Evolutionary conservation across 768 basidiomycete species (phyloP).

Genomic region (Suillus bovinus): DNA sequence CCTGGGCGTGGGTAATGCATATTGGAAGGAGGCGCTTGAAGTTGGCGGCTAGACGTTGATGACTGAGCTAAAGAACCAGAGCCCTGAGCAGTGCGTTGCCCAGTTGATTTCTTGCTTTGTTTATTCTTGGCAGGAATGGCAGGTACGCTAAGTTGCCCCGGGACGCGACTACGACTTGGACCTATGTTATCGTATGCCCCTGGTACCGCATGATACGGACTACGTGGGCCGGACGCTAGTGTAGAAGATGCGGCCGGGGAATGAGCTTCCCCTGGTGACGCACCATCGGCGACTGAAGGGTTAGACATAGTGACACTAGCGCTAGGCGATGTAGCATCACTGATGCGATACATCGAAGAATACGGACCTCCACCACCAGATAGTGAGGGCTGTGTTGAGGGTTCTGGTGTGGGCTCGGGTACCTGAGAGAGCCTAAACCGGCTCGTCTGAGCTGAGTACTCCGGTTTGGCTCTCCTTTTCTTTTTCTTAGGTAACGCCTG

Average conservation of each 20-base stretch:
- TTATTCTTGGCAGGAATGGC: slow-evolving; percentile 2
- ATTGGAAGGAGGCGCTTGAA: slow-evolving; percentile 10
- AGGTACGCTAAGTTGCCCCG: background rate
- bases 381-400: slow-evolving; percentile 25
- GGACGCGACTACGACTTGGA: slow-evolving; percentile 1
- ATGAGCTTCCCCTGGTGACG: slow-evolving; percentile 2
- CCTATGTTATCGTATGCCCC: slow-evolving; percentile 5
- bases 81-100: slow-evolving; percentile 1
- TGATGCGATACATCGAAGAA: slow-evolving; percentile 40
- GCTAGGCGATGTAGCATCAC: slow-evolving; percentile 5
- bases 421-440: slow-evolving; percentile 45
- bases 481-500: slow-evolving; percentile 36
- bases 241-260: slow-evolving; percentile 1
- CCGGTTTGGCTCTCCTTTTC: slow-evolving; percentile 30
- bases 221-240: slow-evolving; percentile 5
- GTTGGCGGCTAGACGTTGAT: slow-evolving; percentile 7
- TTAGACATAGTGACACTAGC: slow-evolving; percentile 8
- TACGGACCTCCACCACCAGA: slow-evolving; percentile 42
- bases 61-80: slow-evolving; percentile 5
- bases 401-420: slow-evolving; percentile 7
- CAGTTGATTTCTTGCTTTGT: slow-evolving; percentile 18
- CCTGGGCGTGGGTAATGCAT: background rate
- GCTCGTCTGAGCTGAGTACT: slow-evolving; percentile 47
- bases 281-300: slow-evolving; percentile 8
- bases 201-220: background rate